Percentiles rank a stretch among this genome's conserved stretches.
phyloP scores from a whole-genome alignment of 1,139 yeast species.

The Yamadazyma conglobata region DNA sequence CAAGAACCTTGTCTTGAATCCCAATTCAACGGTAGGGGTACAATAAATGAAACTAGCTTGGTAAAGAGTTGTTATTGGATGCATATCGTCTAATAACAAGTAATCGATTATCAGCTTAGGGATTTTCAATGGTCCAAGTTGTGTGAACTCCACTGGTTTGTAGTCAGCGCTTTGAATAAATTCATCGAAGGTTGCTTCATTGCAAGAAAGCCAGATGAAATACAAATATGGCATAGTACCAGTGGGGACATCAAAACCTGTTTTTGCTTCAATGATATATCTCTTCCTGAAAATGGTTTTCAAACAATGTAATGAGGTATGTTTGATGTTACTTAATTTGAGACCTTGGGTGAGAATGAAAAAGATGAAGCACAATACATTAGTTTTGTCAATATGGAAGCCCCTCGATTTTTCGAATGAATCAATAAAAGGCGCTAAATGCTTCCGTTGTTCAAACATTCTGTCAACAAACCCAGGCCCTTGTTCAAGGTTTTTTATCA shows the following conservation, averaged over 20 bases:
- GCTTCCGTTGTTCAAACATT: conserved; percentile 36
- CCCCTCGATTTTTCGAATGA: conserved; percentile 46
- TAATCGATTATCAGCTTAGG: conserved; percentile 52
- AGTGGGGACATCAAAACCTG: conserved; percentile 10
- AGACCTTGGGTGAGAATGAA: conserved; percentile 59
- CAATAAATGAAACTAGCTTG: conserved; percentile 50
- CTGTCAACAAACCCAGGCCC: conserved; percentile 23
- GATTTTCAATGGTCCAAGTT: conserved; percentile 34
- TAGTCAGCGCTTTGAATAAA: conserved; percentile 47
- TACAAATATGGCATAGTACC: conserved; percentile 43
- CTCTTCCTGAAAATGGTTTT: conserved; percentile 48
- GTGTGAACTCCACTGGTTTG: conserved; percentile 19
- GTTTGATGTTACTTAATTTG: conserved; percentile 57
- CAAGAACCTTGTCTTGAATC: conserved; percentile 52
- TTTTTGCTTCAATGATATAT: conserved; percentile 17
- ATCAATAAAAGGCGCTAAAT: conserved; percentile 41
- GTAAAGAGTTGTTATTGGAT: conserved; percentile 45
- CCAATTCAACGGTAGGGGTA: conserved; percentile 40
- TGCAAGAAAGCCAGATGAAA: conserved; percentile 51
- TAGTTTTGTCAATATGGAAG: conserved; percentile 39
- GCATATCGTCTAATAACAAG: conserved; percentile 37
- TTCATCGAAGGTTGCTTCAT: conserved; percentile 45
- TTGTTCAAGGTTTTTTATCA: conserved; percentile 23
- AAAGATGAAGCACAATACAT: conserved; percentile 55
- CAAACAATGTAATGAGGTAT: conserved; percentile 52